These are phyloP conservation scores for Geum urbanum DNA, from an alignment of 306 rosid species.

Conservation along the genomic window DNA sequence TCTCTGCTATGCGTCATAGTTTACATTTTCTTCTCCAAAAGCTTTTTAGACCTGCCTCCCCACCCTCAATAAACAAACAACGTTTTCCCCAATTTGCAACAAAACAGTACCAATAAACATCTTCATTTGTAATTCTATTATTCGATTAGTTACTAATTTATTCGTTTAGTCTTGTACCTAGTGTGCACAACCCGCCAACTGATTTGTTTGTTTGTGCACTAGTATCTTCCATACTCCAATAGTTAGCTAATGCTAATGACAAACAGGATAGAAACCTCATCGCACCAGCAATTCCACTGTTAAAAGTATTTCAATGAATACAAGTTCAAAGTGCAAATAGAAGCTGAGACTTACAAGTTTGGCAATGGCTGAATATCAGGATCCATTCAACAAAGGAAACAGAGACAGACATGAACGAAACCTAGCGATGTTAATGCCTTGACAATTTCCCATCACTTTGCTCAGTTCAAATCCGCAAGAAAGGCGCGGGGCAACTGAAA, in stretches of 20 bases:
- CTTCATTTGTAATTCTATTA: background rate
- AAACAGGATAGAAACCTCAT: background rate
- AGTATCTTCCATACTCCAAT: background rate
- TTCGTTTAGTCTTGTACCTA: background rate
- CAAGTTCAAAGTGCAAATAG: background rate
- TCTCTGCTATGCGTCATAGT: conserved; percentile 19
- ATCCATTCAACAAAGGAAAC: background rate
- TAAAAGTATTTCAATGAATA: background rate
- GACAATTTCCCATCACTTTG: background rate
- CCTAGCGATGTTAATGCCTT: background rate
- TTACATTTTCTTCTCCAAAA: background rate
- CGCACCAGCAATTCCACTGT: background rate
- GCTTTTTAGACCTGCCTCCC: background rate
- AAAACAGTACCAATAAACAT: background rate
- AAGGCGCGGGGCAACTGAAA: background rate
- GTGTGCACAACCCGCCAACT: background rate
- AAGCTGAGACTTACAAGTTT: background rate
- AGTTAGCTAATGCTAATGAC: background rate
- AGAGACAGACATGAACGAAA: background rate
- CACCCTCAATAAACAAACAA: background rate
- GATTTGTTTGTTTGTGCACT: background rate
- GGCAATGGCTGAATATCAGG: background rate
- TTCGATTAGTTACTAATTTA: background rate
- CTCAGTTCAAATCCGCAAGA: background rate
- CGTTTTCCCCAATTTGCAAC: background rate